A percentile compares a stretch with the other conserved stretches of the same genome.
phyloP scores from a whole-genome alignment of 768 basidiomycete species.

The Cystofilobasidium bisporidii region DNA sequence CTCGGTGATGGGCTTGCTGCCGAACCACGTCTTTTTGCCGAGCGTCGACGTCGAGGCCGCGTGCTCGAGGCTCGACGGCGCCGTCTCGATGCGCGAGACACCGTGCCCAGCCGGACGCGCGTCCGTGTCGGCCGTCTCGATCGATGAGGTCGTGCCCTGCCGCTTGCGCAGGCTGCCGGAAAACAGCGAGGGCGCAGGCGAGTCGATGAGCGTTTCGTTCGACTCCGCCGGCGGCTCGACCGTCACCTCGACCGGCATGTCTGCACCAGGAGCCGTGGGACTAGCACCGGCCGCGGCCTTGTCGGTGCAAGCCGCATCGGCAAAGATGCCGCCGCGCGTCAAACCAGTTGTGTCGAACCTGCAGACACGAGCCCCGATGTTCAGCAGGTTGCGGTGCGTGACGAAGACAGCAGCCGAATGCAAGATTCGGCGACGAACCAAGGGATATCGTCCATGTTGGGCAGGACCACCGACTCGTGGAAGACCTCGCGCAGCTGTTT shows the following conservation, averaged over 20 bases:
- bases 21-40: conserved; percentile 14
- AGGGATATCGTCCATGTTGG: conserved; percentile 92
- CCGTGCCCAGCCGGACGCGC: conserved; percentile 15
- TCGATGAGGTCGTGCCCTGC: neutral
- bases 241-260: too few species aligned
- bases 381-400: too few species aligned
- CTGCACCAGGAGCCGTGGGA: conserved; percentile 9
- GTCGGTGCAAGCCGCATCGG: conserved; percentile 51
- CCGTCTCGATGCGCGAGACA: conserved; percentile 30
- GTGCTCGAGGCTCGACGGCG: conserved; percentile 22
- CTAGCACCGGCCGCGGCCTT: conserved; percentile 17
- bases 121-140: neutral
- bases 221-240: conserved; percentile 31
- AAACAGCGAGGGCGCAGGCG: conserved; percentile 3
- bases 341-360: conserved; percentile 38
- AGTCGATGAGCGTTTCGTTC: conserved; percentile 29
- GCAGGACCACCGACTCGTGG: conserved; percentile 81
- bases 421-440: too few species aligned
- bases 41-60: neutral
- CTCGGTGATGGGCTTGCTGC: neutral
- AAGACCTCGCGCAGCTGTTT: conserved; percentile 68
- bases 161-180: conserved; percentile 20
- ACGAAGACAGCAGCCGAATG: too few species aligned
- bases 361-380: too few species aligned
- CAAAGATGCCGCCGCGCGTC: conserved; percentile 80